Base-by-base conservation (phyloP, 352 stramenopile species). In the Pythium utonaiense region DNA sequence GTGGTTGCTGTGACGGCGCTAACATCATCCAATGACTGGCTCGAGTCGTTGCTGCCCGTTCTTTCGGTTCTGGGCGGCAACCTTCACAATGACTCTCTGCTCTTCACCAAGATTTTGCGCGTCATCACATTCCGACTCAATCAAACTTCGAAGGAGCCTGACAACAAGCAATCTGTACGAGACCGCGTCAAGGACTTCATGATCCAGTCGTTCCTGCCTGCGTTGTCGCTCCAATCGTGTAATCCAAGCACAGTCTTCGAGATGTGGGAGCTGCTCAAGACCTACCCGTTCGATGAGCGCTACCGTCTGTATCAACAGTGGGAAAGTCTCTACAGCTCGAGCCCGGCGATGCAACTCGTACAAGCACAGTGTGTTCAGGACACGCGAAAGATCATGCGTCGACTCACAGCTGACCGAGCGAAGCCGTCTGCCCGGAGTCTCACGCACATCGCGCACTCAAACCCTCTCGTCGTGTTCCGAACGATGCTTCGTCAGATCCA, bases 401-500 rank as follows among this genome's bases (percentile, higher is more conserved):
- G 86, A 17, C 74, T 95, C 17, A 93, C 86, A 21, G 84, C 83
- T 4, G 86, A 95, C 49, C 81, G 82, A 25, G 85, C 86, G 7
- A 92, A 93, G 53, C 68, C 83, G 3, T 93, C 84, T 2, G 83
- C 82, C 27, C 80, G 86, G 7, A 80, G 69, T 30, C 53, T 95
- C 22, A 93, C 86, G 7, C 95, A 98, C 55, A 83, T 95, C 22
- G 90, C 91, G 6, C 92, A 98, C 60, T 93, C 83, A 31, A 98
- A 98, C 72, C 95, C 95, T 19, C 69, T 98, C 22, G 87, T 98
- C 13, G 91, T 98, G 14, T 98, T 98, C 61, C 87, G 83, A 21
- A 96, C 91, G 14, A 98, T 98, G 78, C 70, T 98, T 25, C 85
- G 83, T 47, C 93, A 98, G 70, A 98, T 98, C 70, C 93, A 98